Conservation (phyloP, 108 stramenopile species). For the Cyclotella atomus region DNA sequence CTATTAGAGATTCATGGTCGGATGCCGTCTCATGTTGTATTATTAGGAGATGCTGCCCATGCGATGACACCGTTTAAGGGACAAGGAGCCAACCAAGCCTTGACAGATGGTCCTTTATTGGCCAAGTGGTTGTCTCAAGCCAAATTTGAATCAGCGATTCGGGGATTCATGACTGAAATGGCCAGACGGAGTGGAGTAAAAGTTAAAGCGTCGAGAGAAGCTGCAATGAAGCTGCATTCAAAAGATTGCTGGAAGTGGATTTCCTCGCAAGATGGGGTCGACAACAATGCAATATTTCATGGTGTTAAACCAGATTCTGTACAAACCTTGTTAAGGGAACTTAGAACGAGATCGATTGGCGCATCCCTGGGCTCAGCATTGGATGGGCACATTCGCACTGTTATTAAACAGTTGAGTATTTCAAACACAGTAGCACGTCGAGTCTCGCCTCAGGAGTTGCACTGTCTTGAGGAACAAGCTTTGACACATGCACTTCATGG, state of each 20-base stretch:
- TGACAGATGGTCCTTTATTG: conserved; percentile 84
- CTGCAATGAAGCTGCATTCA: conserved; percentile 67
- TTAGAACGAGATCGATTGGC: conserved; percentile 52
- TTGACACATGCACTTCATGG: conserved; percentile 50
- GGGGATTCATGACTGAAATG: conserved; percentile 76
- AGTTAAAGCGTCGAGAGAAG: conserved; percentile 75
- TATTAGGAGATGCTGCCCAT: conserved; percentile 91
- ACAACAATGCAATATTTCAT: conserved; percentile 56
- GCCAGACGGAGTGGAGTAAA: conserved; percentile 66
- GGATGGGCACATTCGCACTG: conserved; percentile 42
- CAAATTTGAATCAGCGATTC: conserved; percentile 62
- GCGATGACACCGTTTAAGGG: conserved; percentile 94
- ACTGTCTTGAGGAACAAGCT: conserved; percentile 28
- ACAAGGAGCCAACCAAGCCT: conserved; percentile 92
- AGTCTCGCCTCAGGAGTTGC: conserved; percentile 16
- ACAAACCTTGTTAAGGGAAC: conserved; percentile 36
- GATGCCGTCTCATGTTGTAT: conserved; percentile 56
- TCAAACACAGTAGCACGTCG: conserved; percentile 14
- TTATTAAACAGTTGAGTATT: conserved; percentile 55
- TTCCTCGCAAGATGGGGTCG: conserved; percentile 28
- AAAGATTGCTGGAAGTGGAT: conserved; percentile 46
- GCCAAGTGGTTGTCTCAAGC: conserved; percentile 64
- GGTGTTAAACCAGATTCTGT: conserved; percentile 52
- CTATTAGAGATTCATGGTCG: conserved; percentile 33
- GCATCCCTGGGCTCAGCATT: conserved; percentile 52